Base-by-base conservation (phyloP, 805 yeast genomes). In the Zygoascus tannicola region DNA sequence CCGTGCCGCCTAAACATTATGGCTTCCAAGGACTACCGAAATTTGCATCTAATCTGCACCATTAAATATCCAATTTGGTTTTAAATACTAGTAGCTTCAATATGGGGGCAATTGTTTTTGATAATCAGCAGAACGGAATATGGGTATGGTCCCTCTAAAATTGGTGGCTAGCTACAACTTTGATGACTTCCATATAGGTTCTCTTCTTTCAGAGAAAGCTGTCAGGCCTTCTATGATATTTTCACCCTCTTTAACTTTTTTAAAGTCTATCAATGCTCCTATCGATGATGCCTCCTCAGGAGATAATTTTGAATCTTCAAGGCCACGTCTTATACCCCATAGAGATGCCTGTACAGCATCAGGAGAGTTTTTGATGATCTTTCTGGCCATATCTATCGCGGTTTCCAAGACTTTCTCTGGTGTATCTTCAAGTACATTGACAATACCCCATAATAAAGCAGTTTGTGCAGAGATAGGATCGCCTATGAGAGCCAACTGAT, bases 391-490 rank as follows among this genome's bases (percentile, higher is more conserved):
- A 16, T 47, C 47, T 14, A 55, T 12, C 4, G 58, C 59, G 4
- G 47, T 49, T 1, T 54, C 52, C 32, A 54, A 34, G 20, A 55
- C 50, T 8, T 54, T 51, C 8, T 39, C 50, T n/a, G 38, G 44
- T 12, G 38, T 43, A 22, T 48, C 50, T 18, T 51, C 57, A 4
- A 56, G 48, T 21, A 44, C 35, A 41, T 56, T 56, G 34, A 56
- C 38, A 10, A 56, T 38, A 0, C 59, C 59, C 57, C 58, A 56
- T 4, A 43, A 40, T 8, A 35, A 35, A 3, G 59, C 59, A 20
- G 49, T 48, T 19, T 48, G 30, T 4, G 58, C 59, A 4, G 54
- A 44, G 35, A 56, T 55, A 22, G 58, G 56, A 35, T 55, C 55
- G 12, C 52, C 54, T 2, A 50, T 49, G 7, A 55, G 41, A 1